These are phyloP conservation scores for Marasmius fiardii DNA, from an alignment of 1,284 basidiomycete species.

Conservation along the genomic window DNA sequence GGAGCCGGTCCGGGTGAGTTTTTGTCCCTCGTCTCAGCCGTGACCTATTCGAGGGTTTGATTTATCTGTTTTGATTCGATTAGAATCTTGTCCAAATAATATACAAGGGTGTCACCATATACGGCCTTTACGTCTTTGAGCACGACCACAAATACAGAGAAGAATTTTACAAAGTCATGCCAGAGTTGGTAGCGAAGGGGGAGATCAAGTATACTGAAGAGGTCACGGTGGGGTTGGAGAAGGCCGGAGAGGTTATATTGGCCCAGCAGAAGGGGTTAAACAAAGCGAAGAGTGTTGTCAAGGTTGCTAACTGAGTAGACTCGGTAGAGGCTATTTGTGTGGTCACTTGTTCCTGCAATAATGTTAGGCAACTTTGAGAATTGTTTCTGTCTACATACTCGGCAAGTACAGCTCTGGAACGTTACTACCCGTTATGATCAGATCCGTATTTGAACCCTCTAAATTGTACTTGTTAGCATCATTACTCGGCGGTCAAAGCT, in stretches of 20 bases:
- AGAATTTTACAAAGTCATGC: conserved; percentile 46
- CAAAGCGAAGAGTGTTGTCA: conserved; percentile 25
- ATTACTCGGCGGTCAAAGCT: no score
- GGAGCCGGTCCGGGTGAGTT: conserved; percentile 26
- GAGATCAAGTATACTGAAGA: conserved; percentile 50
- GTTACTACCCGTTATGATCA: no score
- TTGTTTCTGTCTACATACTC: no score
- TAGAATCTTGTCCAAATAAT: conserved; percentile 32
- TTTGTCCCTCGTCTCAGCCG: background rate
- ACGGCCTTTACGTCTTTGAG: conserved; percentile 57
- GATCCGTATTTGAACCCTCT: no score
- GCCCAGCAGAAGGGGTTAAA: conserved; percentile 44
- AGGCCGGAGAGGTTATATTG: conserved; percentile 35
- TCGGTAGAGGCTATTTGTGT: no score
- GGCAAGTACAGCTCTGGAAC: no score
- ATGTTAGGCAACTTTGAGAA: no score
- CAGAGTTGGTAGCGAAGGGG: conserved; percentile 39
- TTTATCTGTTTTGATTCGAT: background rate
- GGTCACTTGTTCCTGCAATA: no score
- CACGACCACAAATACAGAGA: conserved; percentile 33
- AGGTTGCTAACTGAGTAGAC: conserved; percentile 6
- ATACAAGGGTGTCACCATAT: conserved; percentile 42
- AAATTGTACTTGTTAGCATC: no score
- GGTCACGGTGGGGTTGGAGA: conserved; percentile 34
- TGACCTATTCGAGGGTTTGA: no score